Conservation (phyloP, 2,329 filamentous ascomycete species). For the Colletotrichum filicis region DNA sequence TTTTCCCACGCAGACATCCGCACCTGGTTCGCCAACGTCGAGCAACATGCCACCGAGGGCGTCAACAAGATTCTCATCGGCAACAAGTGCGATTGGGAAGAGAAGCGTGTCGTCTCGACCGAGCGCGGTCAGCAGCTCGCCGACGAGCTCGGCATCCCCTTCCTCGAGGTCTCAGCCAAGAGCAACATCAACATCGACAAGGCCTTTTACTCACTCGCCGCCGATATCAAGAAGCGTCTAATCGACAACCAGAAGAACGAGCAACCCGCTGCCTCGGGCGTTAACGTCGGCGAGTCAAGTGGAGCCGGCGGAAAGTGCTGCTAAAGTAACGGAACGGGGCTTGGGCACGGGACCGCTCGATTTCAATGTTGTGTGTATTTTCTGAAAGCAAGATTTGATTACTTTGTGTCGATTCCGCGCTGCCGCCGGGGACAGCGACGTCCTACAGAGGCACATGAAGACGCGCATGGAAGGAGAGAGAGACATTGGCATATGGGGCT, state of each 20-base stretch:
- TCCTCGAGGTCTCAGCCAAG: conserved; percentile 98
- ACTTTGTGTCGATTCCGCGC: conserved; percentile 20
- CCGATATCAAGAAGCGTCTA: conserved; percentile 98
- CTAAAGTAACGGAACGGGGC: conserved; percentile 54
- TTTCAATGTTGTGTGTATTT: neutral
- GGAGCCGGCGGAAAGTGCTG: conserved; percentile 79
- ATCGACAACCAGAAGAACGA: conserved; percentile 91
- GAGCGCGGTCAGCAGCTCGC: conserved; percentile 94
- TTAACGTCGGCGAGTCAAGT: conserved; percentile 75
- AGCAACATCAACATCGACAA: conserved; percentile 99
- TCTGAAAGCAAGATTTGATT: conserved; percentile 16
- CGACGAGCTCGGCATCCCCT: conserved; percentile 95
- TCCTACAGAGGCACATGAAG: neutral
- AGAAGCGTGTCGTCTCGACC: conserved; percentile 94
- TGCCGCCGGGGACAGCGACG: conserved; percentile 11
- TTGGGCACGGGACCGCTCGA: neutral
- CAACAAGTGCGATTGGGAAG: conserved; percentile 99
- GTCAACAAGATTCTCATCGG: conserved; percentile 99
- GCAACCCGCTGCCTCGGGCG: conserved; percentile 64
- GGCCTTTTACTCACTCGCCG: conserved; percentile 94
- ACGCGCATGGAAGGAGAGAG: neutral
- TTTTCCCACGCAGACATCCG: conserved; percentile 79
- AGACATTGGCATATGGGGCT: conserved; percentile 10
- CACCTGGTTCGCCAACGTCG: conserved; percentile 99
- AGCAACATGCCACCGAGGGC: conserved; percentile 97